These are phyloP conservation scores for Aspergillus versicolor DNA, from an alignment of 2,329 filamentous ascomycete species.

Conservation along the genomic window DNA sequence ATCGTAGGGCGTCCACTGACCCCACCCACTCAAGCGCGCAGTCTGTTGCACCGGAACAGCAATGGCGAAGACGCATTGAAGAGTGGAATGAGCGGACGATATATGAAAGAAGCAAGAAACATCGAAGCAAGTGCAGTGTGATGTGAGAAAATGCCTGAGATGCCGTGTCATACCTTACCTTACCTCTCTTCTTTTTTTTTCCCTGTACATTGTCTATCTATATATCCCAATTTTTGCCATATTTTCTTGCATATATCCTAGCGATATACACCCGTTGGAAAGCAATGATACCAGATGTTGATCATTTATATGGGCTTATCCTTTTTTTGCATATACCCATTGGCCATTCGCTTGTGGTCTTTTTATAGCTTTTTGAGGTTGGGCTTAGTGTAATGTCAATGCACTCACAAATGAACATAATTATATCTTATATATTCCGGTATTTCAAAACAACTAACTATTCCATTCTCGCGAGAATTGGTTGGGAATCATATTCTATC, in stretches of 20 bases:
- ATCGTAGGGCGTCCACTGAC: slow-evolving; percentile 34
- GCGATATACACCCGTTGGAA: background rate
- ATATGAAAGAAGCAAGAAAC: slow-evolving; percentile 34
- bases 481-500: background rate
- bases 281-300: slow-evolving; percentile 8
- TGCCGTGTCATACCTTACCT: background rate
- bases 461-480: background rate
- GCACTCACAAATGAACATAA: background rate
- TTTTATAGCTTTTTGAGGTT: background rate
- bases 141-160: slow-evolving; percentile 29
- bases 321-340: slow-evolving; percentile 3
- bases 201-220: background rate
- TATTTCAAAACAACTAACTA: background rate
- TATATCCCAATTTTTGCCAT: background rate
- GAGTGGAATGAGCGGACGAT: slow-evolving; percentile 42
- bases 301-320: background rate
- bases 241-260: slow-evolving; percentile 14
- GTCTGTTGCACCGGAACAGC: slow-evolving; percentile 32
- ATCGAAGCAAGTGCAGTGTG: slow-evolving; percentile 35
- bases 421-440: background rate
- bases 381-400: background rate
- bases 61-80: slow-evolving; percentile 39
- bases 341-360: background rate
- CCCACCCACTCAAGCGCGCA: slow-evolving; percentile 28
- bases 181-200: background rate